phyloP scores from a whole-genome alignment of 2,329 filamentous ascomycete genomes.

The Karstenula rhodostoma region DNA sequence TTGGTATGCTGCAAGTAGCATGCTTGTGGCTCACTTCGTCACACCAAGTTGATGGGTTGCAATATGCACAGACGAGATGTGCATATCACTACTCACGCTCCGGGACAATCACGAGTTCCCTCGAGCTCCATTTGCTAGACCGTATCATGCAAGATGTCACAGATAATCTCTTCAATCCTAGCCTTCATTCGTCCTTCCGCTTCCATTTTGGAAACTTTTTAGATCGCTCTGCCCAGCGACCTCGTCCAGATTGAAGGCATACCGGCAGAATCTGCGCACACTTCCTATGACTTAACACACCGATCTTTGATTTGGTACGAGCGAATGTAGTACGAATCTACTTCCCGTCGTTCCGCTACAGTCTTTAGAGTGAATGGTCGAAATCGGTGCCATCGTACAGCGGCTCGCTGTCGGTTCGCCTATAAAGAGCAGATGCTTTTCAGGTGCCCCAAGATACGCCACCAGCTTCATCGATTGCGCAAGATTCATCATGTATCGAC shows the following conservation, averaged over 20 bases:
- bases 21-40: constrained; percentile 14
- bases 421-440: constrained; percentile 20
- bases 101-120: constrained; percentile 1
- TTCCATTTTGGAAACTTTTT: constrained; percentile 5
- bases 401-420: constrained; percentile 1
- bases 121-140: neutral
- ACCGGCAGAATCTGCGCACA: constrained; percentile 9
- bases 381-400: neutral
- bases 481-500: constrained; percentile 35
- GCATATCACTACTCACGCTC: constrained; percentile 12
- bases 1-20: neutral
- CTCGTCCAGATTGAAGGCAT: constrained; percentile 2
- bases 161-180: neutral
- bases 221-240: neutral
- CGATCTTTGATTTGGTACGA: neutral
- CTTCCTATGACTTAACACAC: neutral
- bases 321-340: neutral
- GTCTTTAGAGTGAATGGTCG: neutral
- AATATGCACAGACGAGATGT: constrained; percentile 8
- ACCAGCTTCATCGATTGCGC: constrained; percentile 13
- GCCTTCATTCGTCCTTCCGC: neutral
- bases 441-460: constrained; percentile 1
- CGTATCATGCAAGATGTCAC: neutral
- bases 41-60: constrained; percentile 4
- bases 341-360: constrained; percentile 21